Conservation (phyloP, 352 stramenopile genomes). For the Saprolegnia diclina region DNA sequence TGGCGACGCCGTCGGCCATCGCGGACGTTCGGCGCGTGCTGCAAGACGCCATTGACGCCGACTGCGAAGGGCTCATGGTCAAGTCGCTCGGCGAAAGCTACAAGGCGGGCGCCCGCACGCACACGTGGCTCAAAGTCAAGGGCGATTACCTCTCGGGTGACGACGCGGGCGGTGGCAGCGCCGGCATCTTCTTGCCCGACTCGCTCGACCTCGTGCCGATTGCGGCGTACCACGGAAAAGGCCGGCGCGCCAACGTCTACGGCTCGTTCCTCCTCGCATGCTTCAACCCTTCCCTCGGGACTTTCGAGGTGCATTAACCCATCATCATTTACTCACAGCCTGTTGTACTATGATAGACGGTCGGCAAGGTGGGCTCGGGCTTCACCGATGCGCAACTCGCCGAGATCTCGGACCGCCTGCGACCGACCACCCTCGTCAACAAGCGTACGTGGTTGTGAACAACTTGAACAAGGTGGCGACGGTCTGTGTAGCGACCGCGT, state of each 20-base stretch:
- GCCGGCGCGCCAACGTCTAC: slow-evolving; percentile 93
- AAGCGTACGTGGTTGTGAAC: slow-evolving; percentile 24
- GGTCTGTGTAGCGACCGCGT: slow-evolving; percentile 9
- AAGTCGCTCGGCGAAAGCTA: slow-evolving; percentile 63
- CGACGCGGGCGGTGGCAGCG: slow-evolving; percentile 23
- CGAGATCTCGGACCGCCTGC: slow-evolving; percentile 51
- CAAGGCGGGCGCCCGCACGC: slow-evolving; percentile 59
- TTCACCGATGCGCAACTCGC: slow-evolving; percentile 96
- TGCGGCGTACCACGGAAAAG: slow-evolving; percentile 94
- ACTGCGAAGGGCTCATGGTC: slow-evolving; percentile 77
- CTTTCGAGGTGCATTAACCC: slow-evolving; percentile 84
- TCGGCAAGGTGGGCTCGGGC: slow-evolving; percentile 93
- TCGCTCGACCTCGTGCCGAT: slow-evolving; percentile 98
- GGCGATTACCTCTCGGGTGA: slow-evolving; percentile 62
- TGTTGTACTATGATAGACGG: slow-evolving; percentile 43
- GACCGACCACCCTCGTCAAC: background rate
- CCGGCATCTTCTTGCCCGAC: slow-evolving; percentile 63
- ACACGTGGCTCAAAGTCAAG: slow-evolving; percentile 84
- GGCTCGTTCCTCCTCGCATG: slow-evolving; percentile 97
- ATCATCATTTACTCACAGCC: background rate
- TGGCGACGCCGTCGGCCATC: slow-evolving; percentile 12
- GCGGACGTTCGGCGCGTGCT: slow-evolving; percentile 38
- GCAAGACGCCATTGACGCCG: slow-evolving; percentile 42
- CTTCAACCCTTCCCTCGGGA: slow-evolving; percentile 90
- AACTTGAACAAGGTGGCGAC: no score